A percentile compares a stretch with the other conserved stretches of the same genome.
These are phyloP conservation scores for Begonia loranthoides DNA, from an alignment of 306 rosid species.

Conservation along the genomic window DNA sequence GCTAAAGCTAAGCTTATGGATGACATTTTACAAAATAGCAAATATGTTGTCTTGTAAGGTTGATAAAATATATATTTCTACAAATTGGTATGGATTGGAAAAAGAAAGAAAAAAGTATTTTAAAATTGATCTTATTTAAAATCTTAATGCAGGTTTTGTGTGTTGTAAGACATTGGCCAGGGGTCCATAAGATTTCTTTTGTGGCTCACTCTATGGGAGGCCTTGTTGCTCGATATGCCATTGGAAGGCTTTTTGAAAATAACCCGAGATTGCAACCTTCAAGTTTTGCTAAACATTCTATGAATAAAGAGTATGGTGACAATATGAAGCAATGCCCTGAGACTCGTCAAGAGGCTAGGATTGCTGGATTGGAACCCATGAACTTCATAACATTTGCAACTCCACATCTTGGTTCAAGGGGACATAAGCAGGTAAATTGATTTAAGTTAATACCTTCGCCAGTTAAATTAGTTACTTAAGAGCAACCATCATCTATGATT, in stretches of 20 bases:
- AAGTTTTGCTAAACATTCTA: conserved; percentile 15
- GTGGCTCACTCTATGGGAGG: conserved; percentile 98
- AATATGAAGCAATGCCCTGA: conserved; percentile 21
- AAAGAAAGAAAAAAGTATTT: too few relatives aligned
- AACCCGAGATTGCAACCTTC: conserved; percentile 23
- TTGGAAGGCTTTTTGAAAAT: conserved; percentile 54
- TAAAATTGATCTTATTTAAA: background rate
- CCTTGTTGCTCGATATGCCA: conserved; percentile 84
- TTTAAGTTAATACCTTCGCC: background rate
- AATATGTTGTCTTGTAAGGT: too few relatives aligned
- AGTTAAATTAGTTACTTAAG: conserved; percentile 2
- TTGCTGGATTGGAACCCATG: conserved; percentile 84
- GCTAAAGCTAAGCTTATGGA: background rate
- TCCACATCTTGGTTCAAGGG: conserved; percentile 94
- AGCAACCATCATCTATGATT: background rate
- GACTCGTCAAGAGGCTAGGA: conserved; percentile 30
- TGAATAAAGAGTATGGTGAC: conserved; percentile 25
- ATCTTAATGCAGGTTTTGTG: conserved; percentile 44
- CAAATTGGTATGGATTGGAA: too few relatives aligned
- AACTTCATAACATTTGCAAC: conserved; percentile 92
- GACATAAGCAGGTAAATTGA: conserved; percentile 60
- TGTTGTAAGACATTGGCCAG: conserved; percentile 45
- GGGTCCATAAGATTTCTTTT: conserved; percentile 70
- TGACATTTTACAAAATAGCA: too few relatives aligned
- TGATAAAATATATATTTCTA: too few relatives aligned